Evolutionary conservation across 805 yeast genomes (phyloP).

Genomic region (Spathaspora girioi): DNA sequence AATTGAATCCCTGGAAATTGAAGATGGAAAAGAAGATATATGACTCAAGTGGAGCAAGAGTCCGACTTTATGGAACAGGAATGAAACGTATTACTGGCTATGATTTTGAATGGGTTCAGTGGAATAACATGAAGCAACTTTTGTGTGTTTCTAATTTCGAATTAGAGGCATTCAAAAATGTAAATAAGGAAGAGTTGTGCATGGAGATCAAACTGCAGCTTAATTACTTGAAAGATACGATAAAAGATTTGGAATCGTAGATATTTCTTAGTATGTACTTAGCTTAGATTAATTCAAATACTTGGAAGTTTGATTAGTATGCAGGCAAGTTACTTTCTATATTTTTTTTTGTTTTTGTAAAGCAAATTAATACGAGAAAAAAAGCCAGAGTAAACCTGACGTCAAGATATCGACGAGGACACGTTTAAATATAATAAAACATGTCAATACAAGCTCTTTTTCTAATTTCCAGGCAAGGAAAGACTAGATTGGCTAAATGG

Average conservation of each 20-base stretch:
- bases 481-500: slow-evolving; percentile 92
- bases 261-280: background rate
- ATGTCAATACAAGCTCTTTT: slow-evolving; percentile 82
- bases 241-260: slow-evolving; percentile 4
- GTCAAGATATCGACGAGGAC: background rate
- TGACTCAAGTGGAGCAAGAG: slow-evolving; percentile 41
- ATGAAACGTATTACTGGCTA: slow-evolving; percentile 49
- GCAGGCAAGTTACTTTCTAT: background rate
- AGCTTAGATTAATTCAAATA: no score
- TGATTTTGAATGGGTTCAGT: slow-evolving; percentile 57
- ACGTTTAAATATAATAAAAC: background rate
- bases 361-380: background rate
- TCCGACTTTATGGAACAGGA: slow-evolving; percentile 58
- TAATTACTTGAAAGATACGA: slow-evolving; percentile 30
- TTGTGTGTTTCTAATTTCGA: slow-evolving; percentile 49
- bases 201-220: slow-evolving; percentile 47
- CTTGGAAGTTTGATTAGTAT: background rate
- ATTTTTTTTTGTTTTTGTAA: background rate
- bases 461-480: slow-evolving; percentile 90
- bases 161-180: slow-evolving; percentile 41
- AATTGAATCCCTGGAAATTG: slow-evolving; percentile 58
- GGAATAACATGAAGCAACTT: slow-evolving; percentile 54
- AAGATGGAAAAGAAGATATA: slow-evolving; percentile 39
- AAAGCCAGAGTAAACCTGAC: background rate
- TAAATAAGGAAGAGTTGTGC: slow-evolving; percentile 43